Base-by-base conservation (phyloP, 2,329 filamentous ascomycete species). In the Paecilomyces niveus region DNA sequence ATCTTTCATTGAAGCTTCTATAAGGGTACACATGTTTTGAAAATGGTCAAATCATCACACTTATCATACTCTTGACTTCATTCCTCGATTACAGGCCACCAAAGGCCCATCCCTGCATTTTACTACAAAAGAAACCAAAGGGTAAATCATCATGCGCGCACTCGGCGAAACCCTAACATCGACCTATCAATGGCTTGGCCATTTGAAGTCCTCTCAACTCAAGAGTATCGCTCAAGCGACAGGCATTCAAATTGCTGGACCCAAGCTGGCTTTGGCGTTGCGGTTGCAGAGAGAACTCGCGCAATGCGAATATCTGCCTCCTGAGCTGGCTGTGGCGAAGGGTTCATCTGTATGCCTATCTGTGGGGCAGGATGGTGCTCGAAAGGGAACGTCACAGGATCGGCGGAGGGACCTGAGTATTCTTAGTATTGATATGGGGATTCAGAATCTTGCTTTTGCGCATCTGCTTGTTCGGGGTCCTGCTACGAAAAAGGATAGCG, bases 351-450 rank as follows among this genome's bases (percentile, higher is more conserved):
- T 18, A 45, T 18, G n/a, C 6, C 39, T 21, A 18, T 45, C n/a
- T 21, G 39, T 18, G 9, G 39, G 39, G 1, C 39, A 45, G 39
- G 21, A 21, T 45, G 15, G 39, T n/a, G 39, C 6, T 8, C n/a
- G 11, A 35, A 54, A 21, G 24, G 54, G 53, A 54, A 49, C 15
- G 29, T 9, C 39, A 29, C 26, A 22, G 2, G 45, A 39, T 50
- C 24, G 31, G 32, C 50, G 57, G 54, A 58, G 49, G 13, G 58
- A 64, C 52, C 59, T 77, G 64, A 80, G 86, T 51, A 80, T 94
- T 24, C 72, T 94, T 33, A 92, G 89, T 69, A 88, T 95, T 61
- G 90, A 95, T 71, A 88, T 94, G 84, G 90, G 90, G 3, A 89
- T 95, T 63, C 85, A 85, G 51, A 95, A 95, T 70, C 78, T 95